A percentile compares a stretch with the other conserved stretches of the same genome.
phyloP scores from a whole-genome alignment of 106 monocot species.

The Dendrobium officinale region DNA sequence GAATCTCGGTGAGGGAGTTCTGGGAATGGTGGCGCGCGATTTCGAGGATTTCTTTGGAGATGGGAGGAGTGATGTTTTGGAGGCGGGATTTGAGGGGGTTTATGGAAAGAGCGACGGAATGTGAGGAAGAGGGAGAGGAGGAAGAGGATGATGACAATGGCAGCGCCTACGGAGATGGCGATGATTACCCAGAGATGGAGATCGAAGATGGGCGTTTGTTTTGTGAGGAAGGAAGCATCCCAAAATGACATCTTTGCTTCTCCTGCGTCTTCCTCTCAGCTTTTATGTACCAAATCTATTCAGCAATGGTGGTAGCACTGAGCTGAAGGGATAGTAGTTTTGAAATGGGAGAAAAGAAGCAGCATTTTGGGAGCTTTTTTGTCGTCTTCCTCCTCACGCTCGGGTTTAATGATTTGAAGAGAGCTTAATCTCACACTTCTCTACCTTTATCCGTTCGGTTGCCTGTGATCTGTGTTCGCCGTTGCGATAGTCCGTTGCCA shows the following conservation, averaged over 20 bases:
- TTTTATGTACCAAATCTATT: no score
- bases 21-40: slow-evolving; percentile 9
- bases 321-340: no score
- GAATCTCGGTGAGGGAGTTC: neutral
- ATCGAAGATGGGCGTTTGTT: slow-evolving; percentile 9
- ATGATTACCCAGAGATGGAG: slow-evolving; percentile 17
- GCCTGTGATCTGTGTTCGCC: no score
- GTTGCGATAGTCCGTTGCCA: no score
- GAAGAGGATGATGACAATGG: slow-evolving; percentile 13
- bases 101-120: slow-evolving; percentile 7
- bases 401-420: no score
- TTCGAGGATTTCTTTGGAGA: slow-evolving; percentile 32
- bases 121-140: slow-evolving; percentile 5
- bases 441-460: no score
- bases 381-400: no score
- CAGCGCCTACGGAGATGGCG: slow-evolving; percentile 7
- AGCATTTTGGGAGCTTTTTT: no score
- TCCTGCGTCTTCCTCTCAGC: no score
- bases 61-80: slow-evolving; percentile 19
- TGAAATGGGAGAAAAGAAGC: no score
- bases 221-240: slow-evolving; percentile 11
- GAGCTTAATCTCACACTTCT: no score
- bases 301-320: no score
- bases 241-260: slow-evolving; percentile 9
- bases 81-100: slow-evolving; percentile 23